These are phyloP conservation scores for Mucor indicus DNA, from an alignment of 371 early-diverging fungal genomes.

Conservation along the genomic window DNA sequence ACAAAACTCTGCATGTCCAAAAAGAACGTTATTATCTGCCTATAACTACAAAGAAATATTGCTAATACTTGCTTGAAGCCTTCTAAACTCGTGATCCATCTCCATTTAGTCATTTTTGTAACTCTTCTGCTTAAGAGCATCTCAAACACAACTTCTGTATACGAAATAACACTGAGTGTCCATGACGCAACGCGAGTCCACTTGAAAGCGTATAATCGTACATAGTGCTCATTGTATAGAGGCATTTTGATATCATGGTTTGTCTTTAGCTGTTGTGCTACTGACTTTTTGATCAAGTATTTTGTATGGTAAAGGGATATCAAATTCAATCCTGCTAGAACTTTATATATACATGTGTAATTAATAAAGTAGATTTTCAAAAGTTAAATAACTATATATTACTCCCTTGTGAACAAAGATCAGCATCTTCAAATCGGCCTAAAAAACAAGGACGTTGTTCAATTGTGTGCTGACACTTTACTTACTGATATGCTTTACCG, in stretches of 20 bases:
- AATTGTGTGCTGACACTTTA: too few relatives aligned
- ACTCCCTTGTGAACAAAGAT: slow-evolving; percentile 23
- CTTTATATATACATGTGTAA: not conserved
- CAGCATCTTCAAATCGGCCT: slow-evolving; percentile 25
- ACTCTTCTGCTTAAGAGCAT: slow-evolving; percentile 20
- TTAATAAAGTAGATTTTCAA: not conserved
- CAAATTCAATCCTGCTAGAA: slow-evolving; percentile 18
- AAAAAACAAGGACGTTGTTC: not conserved
- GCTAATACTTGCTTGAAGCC: slow-evolving; percentile 37
- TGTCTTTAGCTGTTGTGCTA: too few relatives aligned
- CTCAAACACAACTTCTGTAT: slow-evolving; percentile 35
- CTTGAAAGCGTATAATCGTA: slow-evolving; percentile 8
- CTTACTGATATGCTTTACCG: slow-evolving; percentile 2
- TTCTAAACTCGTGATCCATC: slow-evolving; percentile 32
- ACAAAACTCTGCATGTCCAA: slow-evolving; percentile 23
- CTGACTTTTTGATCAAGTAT: slow-evolving; percentile 6
- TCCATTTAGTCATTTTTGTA: slow-evolving; percentile 21
- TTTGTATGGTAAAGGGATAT: slow-evolving; percentile 20
- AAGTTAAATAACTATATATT: not conserved
- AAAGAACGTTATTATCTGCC: not conserved
- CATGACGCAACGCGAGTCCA: slow-evolving; percentile 13
- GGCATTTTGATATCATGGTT: not conserved
- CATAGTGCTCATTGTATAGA: slow-evolving; percentile 26
- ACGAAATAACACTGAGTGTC: slow-evolving; percentile 32
- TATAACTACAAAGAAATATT: not conserved